Percentiles rank a stretch among this genome's conserved stretches.
Conservation (phyloP, 306 rosid species). For the Gynostemma pentaphyllum region DNA sequence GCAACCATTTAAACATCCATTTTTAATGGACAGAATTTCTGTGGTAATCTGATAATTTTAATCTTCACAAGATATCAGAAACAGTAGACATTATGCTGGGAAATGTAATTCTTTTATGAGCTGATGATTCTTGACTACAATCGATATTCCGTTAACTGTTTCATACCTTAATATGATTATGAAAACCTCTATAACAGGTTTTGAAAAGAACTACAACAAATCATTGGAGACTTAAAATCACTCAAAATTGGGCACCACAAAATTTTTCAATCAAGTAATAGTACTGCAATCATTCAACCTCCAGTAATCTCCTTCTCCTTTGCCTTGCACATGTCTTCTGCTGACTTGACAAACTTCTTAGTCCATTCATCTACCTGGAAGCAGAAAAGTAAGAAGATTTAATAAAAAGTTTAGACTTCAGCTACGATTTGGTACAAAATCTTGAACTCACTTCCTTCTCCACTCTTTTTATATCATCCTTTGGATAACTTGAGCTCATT, state of each 20-base stretch:
- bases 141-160: background rate
- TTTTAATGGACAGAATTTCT: background rate
- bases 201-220: background rate
- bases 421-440: background rate
- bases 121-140: background rate
- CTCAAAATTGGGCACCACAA: background rate
- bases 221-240: background rate
- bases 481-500: slow-evolving; percentile 52
- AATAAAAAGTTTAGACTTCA: background rate
- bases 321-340: slow-evolving; percentile 73
- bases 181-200: background rate
- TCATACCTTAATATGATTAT: background rate
- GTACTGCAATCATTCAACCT: slow-evolving; percentile 13
- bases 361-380: slow-evolving; percentile 77
- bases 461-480: slow-evolving; percentile 77
- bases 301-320: slow-evolving; percentile 75
- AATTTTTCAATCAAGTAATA: background rate
- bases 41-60: too few species aligned
- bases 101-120: background rate
- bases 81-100: background rate
- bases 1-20: background rate
- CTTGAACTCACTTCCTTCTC: slow-evolving; percentile 72
- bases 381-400: slow-evolving; percentile 6
- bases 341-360: slow-evolving; percentile 61
- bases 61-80: background rate